These are phyloP conservation scores for Striga asiatica DNA, from an alignment of 257 asterid genomes.

Conservation along the genomic window DNA sequence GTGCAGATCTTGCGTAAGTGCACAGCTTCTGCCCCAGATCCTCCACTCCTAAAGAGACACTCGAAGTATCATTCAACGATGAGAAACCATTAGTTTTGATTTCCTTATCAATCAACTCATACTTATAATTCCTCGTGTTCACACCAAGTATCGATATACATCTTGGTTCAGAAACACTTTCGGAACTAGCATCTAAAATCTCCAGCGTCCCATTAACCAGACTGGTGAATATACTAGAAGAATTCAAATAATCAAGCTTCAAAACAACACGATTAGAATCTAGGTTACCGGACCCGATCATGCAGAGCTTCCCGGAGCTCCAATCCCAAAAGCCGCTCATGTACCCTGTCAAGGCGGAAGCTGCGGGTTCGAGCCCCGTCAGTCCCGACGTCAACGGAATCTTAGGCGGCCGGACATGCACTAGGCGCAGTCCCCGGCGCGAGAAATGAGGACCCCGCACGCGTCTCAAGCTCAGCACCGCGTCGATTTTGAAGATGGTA, in stretches of 20 bases:
- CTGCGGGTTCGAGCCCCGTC: too few species aligned
- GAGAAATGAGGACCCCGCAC: constrained; percentile 23
- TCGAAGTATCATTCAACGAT: constrained; percentile 27
- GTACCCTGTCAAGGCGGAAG: too few species aligned
- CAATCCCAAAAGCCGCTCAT: constrained; percentile 79
- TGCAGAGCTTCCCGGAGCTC: constrained; percentile 62
- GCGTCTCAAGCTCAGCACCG: constrained; percentile 21
- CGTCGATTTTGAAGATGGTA: constrained; percentile 46
- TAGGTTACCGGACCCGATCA: constrained; percentile 52
- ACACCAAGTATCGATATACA: constrained; percentile 40
- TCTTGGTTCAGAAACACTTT: constrained; percentile 18
- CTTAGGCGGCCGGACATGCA: too few species aligned
- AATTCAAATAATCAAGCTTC: constrained; percentile 66
- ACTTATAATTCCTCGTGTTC: constrained; percentile 53
- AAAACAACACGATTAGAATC: constrained; percentile 38
- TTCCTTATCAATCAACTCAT: constrained; percentile 59
- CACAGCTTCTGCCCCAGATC: constrained; percentile 32
- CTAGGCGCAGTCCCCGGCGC: too few species aligned
- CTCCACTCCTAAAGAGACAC: constrained; percentile 36
- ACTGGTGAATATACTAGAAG: constrained; percentile 49
- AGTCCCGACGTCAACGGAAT: too few species aligned
- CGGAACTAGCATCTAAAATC: constrained; percentile 17
- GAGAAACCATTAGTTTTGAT: constrained; percentile 31
- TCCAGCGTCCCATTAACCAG: constrained; percentile 66
- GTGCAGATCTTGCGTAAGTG: constrained; percentile 21